Evolutionary conservation across 768 basidiomycete genomes (phyloP).

Genomic region (Lactarius akahatsu): DNA sequence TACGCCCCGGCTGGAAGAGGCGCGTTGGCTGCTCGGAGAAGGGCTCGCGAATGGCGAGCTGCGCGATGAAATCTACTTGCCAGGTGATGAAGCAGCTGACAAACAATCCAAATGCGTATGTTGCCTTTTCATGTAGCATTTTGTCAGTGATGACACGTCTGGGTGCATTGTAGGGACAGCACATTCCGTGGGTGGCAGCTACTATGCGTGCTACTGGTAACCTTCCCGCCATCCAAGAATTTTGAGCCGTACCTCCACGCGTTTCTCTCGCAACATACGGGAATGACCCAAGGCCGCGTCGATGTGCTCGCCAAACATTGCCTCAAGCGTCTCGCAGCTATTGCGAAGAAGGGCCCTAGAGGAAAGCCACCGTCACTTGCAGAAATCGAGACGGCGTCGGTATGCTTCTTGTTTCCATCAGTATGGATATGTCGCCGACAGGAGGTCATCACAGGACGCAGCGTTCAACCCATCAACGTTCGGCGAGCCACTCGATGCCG

Average conservation of each 20-base stretch:
- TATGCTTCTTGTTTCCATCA: slow-evolving; percentile 37
- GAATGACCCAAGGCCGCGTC: slow-evolving; percentile 69
- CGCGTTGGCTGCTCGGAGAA: slow-evolving; percentile 80
- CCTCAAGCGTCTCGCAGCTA: slow-evolving; percentile 67
- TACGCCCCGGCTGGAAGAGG: slow-evolving; percentile 65
- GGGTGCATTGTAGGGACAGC: slow-evolving; percentile 57
- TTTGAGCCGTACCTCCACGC: slow-evolving; percentile 80
- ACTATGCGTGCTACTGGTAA: slow-evolving; percentile 83
- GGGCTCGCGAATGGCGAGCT: slow-evolving; percentile 80
- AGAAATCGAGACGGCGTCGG: slow-evolving; percentile 91
- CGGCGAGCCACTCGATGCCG: slow-evolving; percentile 83
- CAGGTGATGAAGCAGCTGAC: slow-evolving; percentile 91
- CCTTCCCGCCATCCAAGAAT: slow-evolving; percentile 92
- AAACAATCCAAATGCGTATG: slow-evolving; percentile 75
- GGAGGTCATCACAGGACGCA: slow-evolving; percentile 57
- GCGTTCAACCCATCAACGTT: slow-evolving; percentile 96
- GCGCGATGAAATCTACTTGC: slow-evolving; percentile 92
- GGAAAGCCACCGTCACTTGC: slow-evolving; percentile 77
- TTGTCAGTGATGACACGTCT: slow-evolving; percentile 5
- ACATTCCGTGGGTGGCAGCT: slow-evolving; percentile 92
- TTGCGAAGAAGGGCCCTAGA: slow-evolving; percentile 81
- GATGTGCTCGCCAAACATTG: slow-evolving; percentile 93
- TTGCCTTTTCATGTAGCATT: slow-evolving; percentile 24
- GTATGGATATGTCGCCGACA: slow-evolving; percentile 10
- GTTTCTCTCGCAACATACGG: slow-evolving; percentile 73